A percentile compares a stretch with the other conserved stretches of the same genome.
These are phyloP conservation scores for Fragilariopsis cylindrus DNA, from an alignment of 108 stramenopile genomes.

Conservation along the genomic window DNA sequence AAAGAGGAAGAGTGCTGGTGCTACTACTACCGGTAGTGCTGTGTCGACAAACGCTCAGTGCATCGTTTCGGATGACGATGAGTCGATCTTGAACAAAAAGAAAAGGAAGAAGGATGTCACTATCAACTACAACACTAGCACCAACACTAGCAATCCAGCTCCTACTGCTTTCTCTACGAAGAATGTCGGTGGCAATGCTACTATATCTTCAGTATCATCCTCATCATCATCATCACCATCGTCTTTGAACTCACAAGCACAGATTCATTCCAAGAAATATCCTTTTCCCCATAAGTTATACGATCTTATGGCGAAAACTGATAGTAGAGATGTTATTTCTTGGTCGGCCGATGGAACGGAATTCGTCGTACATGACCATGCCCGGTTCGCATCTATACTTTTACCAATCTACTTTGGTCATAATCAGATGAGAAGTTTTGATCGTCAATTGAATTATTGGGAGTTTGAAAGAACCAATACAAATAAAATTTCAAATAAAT, in stretches of 20 bases:
- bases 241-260: neutral
- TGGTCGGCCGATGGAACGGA: constrained; percentile 37
- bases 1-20: neutral
- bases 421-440: constrained; percentile 38
- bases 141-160: too few species aligned
- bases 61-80: neutral
- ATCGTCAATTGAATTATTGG: constrained; percentile 16
- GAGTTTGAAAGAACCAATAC: neutral
- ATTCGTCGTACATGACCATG: constrained; percentile 35
- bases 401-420: constrained; percentile 51
- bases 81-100: neutral
- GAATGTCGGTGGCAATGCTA: too few species aligned
- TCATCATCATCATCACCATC: neutral
- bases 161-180: too few species aligned
- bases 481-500: constrained; percentile 2
- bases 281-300: constrained; percentile 27
- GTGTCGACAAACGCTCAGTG: neutral
- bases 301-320: constrained; percentile 7
- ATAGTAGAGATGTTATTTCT: constrained; percentile 25
- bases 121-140: too few species aligned
- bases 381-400: constrained; percentile 26
- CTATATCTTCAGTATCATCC: neutral
- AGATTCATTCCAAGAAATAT: constrained; percentile 16
- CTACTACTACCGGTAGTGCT: neutral
- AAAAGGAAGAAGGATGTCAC: neutral